Evolutionary conservation across 2,329 filamentous ascomycete genomes (phyloP).

Genomic region (Colletotrichum simmondsii): DNA sequence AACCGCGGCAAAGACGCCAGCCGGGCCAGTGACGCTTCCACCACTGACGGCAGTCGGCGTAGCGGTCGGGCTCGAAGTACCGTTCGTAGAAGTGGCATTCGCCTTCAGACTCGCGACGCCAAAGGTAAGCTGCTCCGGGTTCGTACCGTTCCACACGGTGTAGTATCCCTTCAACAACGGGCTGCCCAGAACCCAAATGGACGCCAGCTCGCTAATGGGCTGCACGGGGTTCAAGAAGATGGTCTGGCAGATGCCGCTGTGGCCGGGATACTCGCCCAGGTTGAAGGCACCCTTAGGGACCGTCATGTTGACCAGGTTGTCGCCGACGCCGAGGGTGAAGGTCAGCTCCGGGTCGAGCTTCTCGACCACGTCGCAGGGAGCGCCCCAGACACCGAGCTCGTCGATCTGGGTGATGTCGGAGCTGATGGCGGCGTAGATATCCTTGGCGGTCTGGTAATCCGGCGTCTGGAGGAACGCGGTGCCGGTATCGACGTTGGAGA

Average conservation of each 20-base stretch:
- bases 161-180: background rate
- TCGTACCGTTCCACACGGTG: background rate
- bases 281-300: constrained; percentile 45
- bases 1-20: background rate
- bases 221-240: background rate
- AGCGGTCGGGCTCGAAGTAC: background rate
- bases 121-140: background rate
- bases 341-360: constrained; percentile 41
- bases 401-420: constrained; percentile 43
- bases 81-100: background rate
- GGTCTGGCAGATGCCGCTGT: background rate
- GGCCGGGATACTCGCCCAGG: constrained; percentile 42
- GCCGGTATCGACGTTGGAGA: constrained; percentile 45
- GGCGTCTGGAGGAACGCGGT: constrained; percentile 45
- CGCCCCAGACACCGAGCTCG: constrained; percentile 46
- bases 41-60: background rate
- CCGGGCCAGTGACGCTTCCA: background rate
- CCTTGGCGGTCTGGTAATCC: constrained; percentile 40
- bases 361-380: constrained; percentile 43
- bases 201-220: background rate
- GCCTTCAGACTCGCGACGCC: background rate
- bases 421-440: constrained; percentile 45
- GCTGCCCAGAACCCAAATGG: background rate
- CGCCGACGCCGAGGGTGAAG: constrained; percentile 41
- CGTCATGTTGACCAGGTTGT: constrained; percentile 40